Evolutionary conservation across 1,139 yeast species (phyloP), one percentile per base, ranked within the genome.

Genomic region (Pichia sp.): DNA sequence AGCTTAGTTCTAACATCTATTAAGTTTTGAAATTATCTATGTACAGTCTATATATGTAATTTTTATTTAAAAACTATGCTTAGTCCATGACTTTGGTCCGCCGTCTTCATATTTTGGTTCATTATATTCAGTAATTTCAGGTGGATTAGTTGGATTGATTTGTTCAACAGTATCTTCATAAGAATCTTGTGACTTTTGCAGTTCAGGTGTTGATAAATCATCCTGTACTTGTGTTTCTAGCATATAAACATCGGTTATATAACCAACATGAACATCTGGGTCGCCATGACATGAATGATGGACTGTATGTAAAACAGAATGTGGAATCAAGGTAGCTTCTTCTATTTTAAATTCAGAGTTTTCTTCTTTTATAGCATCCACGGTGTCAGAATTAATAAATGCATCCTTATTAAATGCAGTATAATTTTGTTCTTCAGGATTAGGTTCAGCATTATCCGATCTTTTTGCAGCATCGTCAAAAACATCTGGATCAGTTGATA

Each of bases 231-330:
- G 16, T 3, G 42, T 36, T 33, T 37, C 37, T 3, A 47, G 16
- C 27, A 42, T 28, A 23, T 35, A 38, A 4, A 49, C 52, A 16
- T 44, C 32, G 4, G 40, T 40, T 7, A 49, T 42, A 20, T 47
- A 49, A 1, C 54, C 54, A 26, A 49, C 54, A 39, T 51, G 47
- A 28, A 48, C 48, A 31, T 47, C 51, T 1, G 51, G 51, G 22
- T 49, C 54, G 10, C 52, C 54, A 42, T 43, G 48, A 26, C 50
- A 44, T 3, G 50, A 47, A 35, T 42, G 47, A 25, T 43, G 39
- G n/a, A 49, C 41, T 2, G 54, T 49, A n/a, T 46, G 35, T 26
- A 51, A 39, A 6, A 49, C 48, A 8, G 50, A 49, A 23, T 32
- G 45, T 4, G 54, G 54, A 23, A 51, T 46, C 38, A 51, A 24